These are phyloP conservation scores for Allomyces arbusculus DNA, from an alignment of 192 early-diverging fungal species.

Conservation along the genomic window DNA sequence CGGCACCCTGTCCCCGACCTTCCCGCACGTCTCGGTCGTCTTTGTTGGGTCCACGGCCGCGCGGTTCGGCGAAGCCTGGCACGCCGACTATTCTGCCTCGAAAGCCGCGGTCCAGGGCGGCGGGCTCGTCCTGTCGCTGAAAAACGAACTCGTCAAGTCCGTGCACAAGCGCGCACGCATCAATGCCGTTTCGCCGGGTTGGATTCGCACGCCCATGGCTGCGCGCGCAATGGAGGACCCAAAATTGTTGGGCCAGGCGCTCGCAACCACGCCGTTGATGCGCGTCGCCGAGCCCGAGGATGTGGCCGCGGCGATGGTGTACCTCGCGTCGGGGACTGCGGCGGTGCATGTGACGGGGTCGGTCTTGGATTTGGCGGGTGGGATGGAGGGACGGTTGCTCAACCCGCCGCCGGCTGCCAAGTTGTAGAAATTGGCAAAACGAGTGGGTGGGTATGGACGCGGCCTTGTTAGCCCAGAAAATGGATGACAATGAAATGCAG, in stretches of 20 bases:
- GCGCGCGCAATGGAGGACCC: constrained; percentile 20
- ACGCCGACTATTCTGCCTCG: constrained; percentile 24
- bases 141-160: constrained; percentile 32
- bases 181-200: constrained; percentile 27
- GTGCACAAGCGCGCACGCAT: constrained; percentile 27
- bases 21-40: constrained; percentile 11
- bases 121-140: constrained; percentile 16
- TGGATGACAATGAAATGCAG: constrained; percentile 82
- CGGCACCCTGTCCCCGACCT: not conserved
- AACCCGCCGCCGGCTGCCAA: constrained; percentile 4
- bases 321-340: constrained; percentile 18
- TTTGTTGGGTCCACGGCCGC: constrained; percentile 28
- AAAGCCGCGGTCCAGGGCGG: constrained; percentile 34
- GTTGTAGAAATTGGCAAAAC: not conserved
- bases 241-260: constrained; percentile 22
- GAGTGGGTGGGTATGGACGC: no score
- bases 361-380: constrained; percentile 29
- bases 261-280: constrained; percentile 30
- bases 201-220: constrained; percentile 42
- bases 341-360: constrained; percentile 35
- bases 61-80: constrained; percentile 33
- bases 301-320: constrained; percentile 26
- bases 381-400: constrained; percentile 31
- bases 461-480: constrained; percentile 57
- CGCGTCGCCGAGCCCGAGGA: constrained; percentile 34